Percentiles rank a stretch among this genome's conserved stretches.
Conservation (phyloP, 257 asterid genomes). For the Sherardia arvensis region DNA sequence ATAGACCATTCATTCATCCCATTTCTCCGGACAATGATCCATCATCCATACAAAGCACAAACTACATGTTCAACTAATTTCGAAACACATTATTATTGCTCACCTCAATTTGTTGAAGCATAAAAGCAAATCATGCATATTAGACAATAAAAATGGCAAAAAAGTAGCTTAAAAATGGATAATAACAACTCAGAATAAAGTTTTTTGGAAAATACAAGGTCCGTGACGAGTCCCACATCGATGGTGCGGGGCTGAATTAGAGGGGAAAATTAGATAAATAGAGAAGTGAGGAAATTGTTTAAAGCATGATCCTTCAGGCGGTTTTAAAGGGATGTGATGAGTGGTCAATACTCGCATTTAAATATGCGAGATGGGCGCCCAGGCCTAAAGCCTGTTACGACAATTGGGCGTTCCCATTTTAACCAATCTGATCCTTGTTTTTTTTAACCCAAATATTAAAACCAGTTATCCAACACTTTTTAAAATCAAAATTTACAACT, state of each 20-base stretch:
- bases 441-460: too few species aligned
- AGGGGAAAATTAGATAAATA: not conserved
- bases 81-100: not conserved
- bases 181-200: too few species aligned
- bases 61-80: not conserved
- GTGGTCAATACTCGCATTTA: constrained; percentile 46
- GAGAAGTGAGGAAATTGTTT: accelerated
- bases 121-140: too few species aligned
- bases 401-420: constrained; percentile 36
- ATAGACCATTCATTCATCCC: too few species aligned
- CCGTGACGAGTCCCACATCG: constrained; percentile 41
- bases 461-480: not conserved
- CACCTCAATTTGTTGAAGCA: not conserved
- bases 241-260: accelerated
- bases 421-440: constrained; percentile 53
- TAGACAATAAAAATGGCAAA: too few species aligned
- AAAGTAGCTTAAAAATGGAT: too few species aligned
- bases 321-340: constrained; percentile 56
- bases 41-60: not conserved
- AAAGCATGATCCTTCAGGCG: constrained; percentile 67
- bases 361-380: constrained; percentile 61
- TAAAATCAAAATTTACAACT: too few species aligned
- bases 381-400: constrained; percentile 65
- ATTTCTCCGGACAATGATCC: too few species aligned
- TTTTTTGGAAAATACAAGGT: not conserved